These are phyloP conservation scores for Penicillium silybi DNA, from an alignment of 495 filamentous ascomycete species.

Conservation along the genomic window DNA sequence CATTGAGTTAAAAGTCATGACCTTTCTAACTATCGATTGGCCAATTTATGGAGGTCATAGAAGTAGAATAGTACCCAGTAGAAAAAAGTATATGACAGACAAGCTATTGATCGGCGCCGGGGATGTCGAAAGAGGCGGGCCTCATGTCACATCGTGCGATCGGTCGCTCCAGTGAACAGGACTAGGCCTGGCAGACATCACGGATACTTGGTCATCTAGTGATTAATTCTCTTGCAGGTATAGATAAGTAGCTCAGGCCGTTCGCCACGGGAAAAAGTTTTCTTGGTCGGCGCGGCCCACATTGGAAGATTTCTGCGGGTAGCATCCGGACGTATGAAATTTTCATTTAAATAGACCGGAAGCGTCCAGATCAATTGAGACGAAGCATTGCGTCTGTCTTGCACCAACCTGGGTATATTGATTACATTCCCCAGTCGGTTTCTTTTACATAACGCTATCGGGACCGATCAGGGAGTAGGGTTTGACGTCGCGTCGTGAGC, in stretches of 20 bases:
- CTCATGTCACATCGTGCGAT: neutral
- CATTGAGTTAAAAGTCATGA: neutral
- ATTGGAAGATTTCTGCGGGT: neutral
- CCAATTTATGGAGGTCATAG: too few species aligned
- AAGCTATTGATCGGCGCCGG: neutral
- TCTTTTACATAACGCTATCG: slow-evolving; percentile 29
- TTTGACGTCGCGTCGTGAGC: slow-evolving; percentile 16
- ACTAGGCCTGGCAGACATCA: neutral
- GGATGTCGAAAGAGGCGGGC: neutral
- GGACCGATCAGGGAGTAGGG: slow-evolving; percentile 9
- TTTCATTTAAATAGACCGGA: neutral
- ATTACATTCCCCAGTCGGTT: neutral
- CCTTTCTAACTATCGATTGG: neutral
- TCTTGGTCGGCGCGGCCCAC: neutral
- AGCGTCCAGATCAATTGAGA: neutral
- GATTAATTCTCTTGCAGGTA: neutral
- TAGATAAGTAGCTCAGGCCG: neutral
- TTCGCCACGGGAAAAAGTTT: neutral
- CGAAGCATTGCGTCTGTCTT: neutral
- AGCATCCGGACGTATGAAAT: neutral
- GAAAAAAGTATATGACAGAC: neutral
- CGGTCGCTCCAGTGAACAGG: neutral
- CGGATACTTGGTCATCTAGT: neutral
- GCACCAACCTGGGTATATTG: neutral
- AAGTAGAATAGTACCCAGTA: neutral